Evolutionary conservation across 257 asterid species (phyloP), one percentile per base, ranked within the genome.

Genomic region (Thymus quinquecostatus): DNA sequence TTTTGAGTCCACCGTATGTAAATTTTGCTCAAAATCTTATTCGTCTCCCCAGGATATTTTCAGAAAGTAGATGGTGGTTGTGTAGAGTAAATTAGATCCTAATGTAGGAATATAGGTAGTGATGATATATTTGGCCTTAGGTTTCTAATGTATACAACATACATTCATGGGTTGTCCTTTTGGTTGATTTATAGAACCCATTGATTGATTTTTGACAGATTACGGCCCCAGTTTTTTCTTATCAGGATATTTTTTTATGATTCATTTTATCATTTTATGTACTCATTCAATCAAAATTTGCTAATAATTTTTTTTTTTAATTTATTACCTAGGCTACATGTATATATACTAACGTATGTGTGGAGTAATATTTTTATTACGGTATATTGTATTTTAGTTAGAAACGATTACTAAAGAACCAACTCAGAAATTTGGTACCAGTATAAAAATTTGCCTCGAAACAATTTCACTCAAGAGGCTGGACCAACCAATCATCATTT

Each of bases 81-180:
- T 86, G 86, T 84, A 79, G 89, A 79, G 79, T 81, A 74, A 71
- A 47, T 80, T 85, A 82, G 87, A 77, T 76, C 77, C 85, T 88
- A 75, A 80, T 84, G 68, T 83, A 80, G 87, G 81, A 72, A 71
- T 78, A 79, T 70, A 79, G 75, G 67, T 55, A 82, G 81, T 77
- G 75, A 79, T 78, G 65, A 67, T 29, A 64, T 73, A 29, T 50
- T 41, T 59, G 70, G 78, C 54, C 67, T 82, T 74, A 84, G 64
- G 2, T 74, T 62, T 44, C 75, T 77, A 47, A 69, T 80, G 79
- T 82, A 78, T 85, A 85, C 85, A 78, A 56, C 75, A 66, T 70
- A 21, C 21, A 21, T 21, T 21, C 75, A 63, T 78, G 66, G 79
- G 77, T 73, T 86, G 85, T 83, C 21, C 58, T 30, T 68, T 61